Conservation (phyloP, 2,329 filamentous ascomycete genomes). For the Colletotrichum eremochloae region DNA sequence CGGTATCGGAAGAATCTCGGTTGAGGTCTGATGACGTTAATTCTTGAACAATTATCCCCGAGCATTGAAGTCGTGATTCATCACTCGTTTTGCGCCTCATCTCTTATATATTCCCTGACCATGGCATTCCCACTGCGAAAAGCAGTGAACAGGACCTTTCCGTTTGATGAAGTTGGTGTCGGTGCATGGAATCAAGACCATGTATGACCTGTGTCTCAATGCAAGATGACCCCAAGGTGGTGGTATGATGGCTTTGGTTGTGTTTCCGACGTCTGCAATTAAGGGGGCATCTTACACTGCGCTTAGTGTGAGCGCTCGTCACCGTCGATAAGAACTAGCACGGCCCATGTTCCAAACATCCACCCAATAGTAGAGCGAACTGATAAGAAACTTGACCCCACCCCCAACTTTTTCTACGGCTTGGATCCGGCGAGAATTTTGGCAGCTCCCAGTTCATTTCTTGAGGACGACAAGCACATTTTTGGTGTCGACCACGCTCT, state of each 20-base stretch:
- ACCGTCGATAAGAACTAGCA: background rate
- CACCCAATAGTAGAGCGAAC: background rate
- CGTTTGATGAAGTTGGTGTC: too few relatives aligned
- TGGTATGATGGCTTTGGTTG: background rate
- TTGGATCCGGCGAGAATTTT: conserved; percentile 29
- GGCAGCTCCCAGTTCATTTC: conserved; percentile 1
- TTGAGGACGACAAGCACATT: conserved; percentile 26
- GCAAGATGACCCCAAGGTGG: background rate
- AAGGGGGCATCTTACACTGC: background rate
- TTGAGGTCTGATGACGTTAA: conserved; percentile 57
- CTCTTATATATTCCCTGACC: background rate
- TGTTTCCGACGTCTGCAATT: background rate
- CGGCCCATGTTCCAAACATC: background rate
- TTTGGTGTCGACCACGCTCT: conserved; percentile 27
- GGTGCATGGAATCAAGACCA: too few relatives aligned
- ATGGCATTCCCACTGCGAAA: background rate
- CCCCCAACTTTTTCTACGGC: conserved; percentile 19
- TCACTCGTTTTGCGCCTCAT: background rate
- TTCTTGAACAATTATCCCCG: background rate
- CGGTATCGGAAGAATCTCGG: conserved; percentile 62
- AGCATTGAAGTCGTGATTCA: background rate
- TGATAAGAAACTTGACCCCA: conserved; percentile 23
- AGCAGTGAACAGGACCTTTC: background rate
- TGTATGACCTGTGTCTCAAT: background rate
- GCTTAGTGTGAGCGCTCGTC: background rate